phyloP scores from a whole-genome alignment of 202 grass and related monocot species.

The Panicum hallii region DNA sequence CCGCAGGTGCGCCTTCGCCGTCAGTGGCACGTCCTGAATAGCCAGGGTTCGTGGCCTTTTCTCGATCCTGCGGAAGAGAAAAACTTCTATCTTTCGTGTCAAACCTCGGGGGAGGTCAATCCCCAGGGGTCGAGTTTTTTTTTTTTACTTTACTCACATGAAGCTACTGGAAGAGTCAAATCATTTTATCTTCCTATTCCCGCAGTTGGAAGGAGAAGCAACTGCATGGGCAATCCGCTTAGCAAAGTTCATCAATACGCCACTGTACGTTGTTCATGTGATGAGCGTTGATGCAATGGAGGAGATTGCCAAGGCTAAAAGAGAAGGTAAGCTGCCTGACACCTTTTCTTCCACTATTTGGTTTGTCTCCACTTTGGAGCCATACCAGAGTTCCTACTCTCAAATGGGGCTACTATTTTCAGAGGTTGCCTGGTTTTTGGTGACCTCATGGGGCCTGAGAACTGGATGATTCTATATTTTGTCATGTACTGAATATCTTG shows the following conservation, averaged over 20 bases:
- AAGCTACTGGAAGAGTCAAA: conserved; percentile 14
- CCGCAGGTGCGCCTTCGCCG: too few relatives aligned
- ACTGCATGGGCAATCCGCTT: conserved; percentile 87
- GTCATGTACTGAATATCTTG: not conserved
- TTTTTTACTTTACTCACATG: not conserved
- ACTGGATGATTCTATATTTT: not conserved
- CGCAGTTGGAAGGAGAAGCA: conserved; percentile 96
- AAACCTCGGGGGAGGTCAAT: too few relatives aligned
- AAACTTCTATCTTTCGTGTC: too few relatives aligned
- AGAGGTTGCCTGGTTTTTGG: not conserved
- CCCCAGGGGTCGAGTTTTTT: too few relatives aligned
- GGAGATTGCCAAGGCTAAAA: conserved; percentile 96
- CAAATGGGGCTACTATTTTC: not conserved
- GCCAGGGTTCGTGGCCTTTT: too few relatives aligned
- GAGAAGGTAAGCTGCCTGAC: conserved; percentile 57
- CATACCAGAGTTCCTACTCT: not conserved
- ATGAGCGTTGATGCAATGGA: conserved; percentile 98
- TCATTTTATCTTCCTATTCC: conserved; percentile 16
- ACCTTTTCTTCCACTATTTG: conserved; percentile 32
- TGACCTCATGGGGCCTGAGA: not conserved
- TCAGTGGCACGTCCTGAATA: too few relatives aligned
- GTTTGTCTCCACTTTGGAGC: conserved; percentile 18
- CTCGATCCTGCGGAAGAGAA: too few relatives aligned
- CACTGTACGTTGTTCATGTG: conserved; percentile 93
- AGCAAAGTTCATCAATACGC: conserved; percentile 87